A percentile compares a stretch with the other conserved stretches of the same genome.
Conservation (phyloP, 495 filamentous ascomycete species). For the Penicillium simplicissimum region DNA sequence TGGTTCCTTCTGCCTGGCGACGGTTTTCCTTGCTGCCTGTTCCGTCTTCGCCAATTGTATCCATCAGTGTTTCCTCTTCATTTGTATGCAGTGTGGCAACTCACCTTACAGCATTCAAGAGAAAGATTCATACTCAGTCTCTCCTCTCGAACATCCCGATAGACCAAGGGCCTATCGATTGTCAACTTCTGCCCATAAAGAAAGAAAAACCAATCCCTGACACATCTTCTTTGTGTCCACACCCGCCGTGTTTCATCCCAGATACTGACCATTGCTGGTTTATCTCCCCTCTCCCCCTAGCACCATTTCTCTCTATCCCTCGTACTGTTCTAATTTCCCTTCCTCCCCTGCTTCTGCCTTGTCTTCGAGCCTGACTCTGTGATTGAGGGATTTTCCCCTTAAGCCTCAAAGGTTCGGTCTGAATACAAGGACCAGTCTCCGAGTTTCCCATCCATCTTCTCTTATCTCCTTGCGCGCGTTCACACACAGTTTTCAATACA, state of each 20-base stretch:
- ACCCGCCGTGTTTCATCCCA: neutral
- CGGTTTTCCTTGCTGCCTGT: conserved; percentile 13
- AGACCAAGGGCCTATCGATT: conserved; percentile 32
- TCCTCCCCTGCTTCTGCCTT: neutral
- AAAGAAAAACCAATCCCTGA: neutral
- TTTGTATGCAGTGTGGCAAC: conserved; percentile 44
- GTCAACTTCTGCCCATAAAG: conserved; percentile 21
- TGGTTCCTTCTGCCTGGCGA: conserved; percentile 18
- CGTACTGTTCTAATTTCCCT: neutral
- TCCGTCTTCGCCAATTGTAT: conserved; percentile 31
- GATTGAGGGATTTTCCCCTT: conserved; percentile 25
- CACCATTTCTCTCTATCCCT: neutral
- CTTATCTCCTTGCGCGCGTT: conserved; percentile 23
- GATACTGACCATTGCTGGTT: neutral
- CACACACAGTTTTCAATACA: conserved; percentile 51
- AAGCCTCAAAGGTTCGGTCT: conserved; percentile 31
- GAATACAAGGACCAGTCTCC: conserved; percentile 33
- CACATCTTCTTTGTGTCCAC: neutral
- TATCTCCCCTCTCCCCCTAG: neutral
- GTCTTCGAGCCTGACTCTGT: conserved; percentile 22
- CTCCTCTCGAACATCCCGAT: conserved; percentile 33
- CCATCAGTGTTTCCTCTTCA: conserved; percentile 32
- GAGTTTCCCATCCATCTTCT: neutral
- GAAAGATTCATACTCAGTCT: conserved; percentile 30
- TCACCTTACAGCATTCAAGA: conserved; percentile 35